These are phyloP conservation scores for Lippia alba DNA, from an alignment of 305 asterid genomes.

Conservation along the genomic window DNA sequence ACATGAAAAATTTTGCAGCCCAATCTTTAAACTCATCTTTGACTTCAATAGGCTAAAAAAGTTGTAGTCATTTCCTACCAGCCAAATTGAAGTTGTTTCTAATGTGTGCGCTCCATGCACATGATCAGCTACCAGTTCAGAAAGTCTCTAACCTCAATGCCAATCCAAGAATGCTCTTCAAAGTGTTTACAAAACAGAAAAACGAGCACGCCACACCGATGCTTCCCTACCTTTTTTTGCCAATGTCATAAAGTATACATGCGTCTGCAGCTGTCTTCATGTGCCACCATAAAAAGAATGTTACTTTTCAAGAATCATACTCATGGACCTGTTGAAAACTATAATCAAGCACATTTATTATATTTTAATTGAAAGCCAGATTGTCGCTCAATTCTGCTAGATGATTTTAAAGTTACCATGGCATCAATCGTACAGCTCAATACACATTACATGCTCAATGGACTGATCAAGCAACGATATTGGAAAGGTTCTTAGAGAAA, in stretches of 20 bases:
- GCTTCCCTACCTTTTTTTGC: conserved; percentile 59
- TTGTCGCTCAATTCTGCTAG: not conserved
- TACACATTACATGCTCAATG: conserved; percentile 17
- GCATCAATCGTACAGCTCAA: conserved; percentile 7
- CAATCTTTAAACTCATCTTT: not conserved
- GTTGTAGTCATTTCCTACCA: conserved; percentile 17
- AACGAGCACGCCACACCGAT: conserved; percentile 24
- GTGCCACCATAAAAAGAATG: conserved; percentile 49
- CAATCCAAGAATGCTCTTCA: conserved; percentile 34
- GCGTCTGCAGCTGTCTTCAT: conserved; percentile 89
- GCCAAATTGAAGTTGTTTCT: not conserved
- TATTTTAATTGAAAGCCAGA: too few relatives aligned
- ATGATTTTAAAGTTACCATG: conserved; percentile 9
- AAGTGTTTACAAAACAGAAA: conserved; percentile 26
- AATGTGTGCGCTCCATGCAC: conserved; percentile 23
- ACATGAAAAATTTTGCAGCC: too few relatives aligned
- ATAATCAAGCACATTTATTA: not conserved
- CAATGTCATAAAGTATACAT: conserved; percentile 78
- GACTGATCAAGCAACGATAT: not conserved
- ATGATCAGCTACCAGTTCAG: conserved; percentile 33
- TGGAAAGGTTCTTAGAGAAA: not conserved
- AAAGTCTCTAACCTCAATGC: conserved; percentile 32
- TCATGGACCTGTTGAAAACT: not conserved
- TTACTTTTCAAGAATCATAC: not conserved
- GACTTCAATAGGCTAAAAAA: conserved; percentile 24